phyloP scores from a whole-genome alignment of 2,329 filamentous ascomycete genomes.

The Xylaria sp. region DNA sequence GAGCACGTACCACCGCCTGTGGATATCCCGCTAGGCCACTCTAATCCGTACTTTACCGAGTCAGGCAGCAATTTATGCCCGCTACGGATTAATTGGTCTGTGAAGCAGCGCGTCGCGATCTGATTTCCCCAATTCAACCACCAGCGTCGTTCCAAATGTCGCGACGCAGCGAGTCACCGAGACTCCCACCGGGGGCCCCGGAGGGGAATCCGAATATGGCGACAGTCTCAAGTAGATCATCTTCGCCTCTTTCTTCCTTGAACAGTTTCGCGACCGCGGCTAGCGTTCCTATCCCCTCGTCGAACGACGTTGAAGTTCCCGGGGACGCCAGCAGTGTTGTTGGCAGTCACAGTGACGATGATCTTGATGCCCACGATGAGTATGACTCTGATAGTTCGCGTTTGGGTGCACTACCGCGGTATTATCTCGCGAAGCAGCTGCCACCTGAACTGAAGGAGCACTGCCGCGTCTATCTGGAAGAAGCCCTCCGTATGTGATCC shows the following conservation, averaged over 20 bases:
- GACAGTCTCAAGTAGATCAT: neutral
- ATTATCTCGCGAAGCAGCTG: conserved; percentile 51
- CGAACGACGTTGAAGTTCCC: neutral
- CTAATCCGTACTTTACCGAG: no score
- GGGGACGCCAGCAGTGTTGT: neutral
- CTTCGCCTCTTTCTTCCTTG: conserved; percentile 14
- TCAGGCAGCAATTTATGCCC: no score
- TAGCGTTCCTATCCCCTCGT: neutral
- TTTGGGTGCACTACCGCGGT: conserved; percentile 31
- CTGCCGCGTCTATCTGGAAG: conserved; percentile 68
- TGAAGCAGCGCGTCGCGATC: no score
- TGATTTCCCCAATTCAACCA: neutral
- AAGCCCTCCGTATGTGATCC: conserved; percentile 56
- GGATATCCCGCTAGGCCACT: no score
- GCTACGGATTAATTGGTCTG: no score
- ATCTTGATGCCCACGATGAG: neutral
- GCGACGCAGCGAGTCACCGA: conserved; percentile 3
- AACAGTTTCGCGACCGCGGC: conserved; percentile 5
- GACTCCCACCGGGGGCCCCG: neutral
- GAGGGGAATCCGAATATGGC: neutral
- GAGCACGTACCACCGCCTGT: no score
- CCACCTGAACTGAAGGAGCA: conserved; percentile 61
- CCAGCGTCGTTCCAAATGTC: conserved; percentile 2
- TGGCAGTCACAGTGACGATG: neutral
- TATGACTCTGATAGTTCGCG: neutral